Conservation (phyloP, 192 early-diverging fungal genomes). For the Entomortierella beljakovae region DNA sequence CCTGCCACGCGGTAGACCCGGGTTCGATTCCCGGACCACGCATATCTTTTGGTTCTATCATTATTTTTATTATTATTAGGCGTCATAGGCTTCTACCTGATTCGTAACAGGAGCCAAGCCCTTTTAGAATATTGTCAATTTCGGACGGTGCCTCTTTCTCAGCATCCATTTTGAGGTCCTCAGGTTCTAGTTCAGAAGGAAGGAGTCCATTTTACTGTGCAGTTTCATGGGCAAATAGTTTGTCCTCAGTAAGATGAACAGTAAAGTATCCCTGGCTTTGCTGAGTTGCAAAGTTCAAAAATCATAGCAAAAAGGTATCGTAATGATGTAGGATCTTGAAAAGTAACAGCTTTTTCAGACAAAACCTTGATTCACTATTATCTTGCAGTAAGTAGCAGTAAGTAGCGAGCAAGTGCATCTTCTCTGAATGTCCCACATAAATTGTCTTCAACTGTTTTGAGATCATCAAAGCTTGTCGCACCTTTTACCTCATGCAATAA, state of each 20-base stretch:
- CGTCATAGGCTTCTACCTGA: too few relatives aligned
- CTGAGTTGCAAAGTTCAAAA: conserved; percentile 4
- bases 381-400: conserved; percentile 41
- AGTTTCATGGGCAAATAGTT: not conserved
- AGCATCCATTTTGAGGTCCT: not conserved
- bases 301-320: conserved; percentile 30
- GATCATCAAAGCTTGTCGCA: conserved; percentile 10
- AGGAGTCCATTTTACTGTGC: not conserved
- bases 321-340: not conserved
- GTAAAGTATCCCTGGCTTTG: not conserved
- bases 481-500: conserved; percentile 13
- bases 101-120: not conserved
- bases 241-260: conserved; percentile 13
- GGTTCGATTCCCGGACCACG: conserved; percentile 84
- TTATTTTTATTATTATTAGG: too few relatives aligned
- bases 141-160: not conserved
- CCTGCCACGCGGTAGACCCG: conserved; percentile 86
- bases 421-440: conserved; percentile 18
- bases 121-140: not conserved
- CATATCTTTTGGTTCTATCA: conserved; percentile 26
- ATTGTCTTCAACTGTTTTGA: conserved; percentile 16
- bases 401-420: conserved; percentile 1
- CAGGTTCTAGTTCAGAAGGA: not conserved
- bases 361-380: conserved; percentile 17
- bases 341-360: conserved; percentile 5